Evolutionary conservation across 495 filamentous ascomycete genomes (phyloP).

Genomic region (Hypoxylon perforatum): DNA sequence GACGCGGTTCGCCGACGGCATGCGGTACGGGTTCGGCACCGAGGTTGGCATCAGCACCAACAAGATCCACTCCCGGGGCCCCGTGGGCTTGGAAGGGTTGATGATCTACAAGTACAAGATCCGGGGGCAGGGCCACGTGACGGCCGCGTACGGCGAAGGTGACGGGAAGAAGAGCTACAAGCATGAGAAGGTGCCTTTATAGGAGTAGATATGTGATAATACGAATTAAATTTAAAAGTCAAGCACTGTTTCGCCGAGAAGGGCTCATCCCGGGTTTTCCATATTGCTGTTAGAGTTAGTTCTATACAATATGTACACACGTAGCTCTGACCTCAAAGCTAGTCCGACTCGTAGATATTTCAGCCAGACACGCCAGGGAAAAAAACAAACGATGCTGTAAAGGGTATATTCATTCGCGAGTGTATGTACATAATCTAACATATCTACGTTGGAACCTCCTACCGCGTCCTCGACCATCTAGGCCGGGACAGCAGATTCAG

Average conservation of each 20-base stretch:
- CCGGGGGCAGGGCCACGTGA: conserved; percentile 80
- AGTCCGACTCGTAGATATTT: too few relatives aligned
- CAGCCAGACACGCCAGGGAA: too few relatives aligned
- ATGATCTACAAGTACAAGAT: conserved; percentile 98
- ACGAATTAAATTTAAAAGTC: too few relatives aligned
- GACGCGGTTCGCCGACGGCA: conserved; percentile 93
- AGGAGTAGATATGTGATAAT: neutral
- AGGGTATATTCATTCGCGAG: conserved; percentile 35
- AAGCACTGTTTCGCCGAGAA: too few relatives aligned
- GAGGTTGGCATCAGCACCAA: conserved; percentile 99
- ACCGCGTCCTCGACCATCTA: conserved; percentile 15
- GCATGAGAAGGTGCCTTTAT: conserved; percentile 69
- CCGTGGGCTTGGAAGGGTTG: conserved; percentile 92
- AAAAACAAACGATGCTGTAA: conserved; percentile 61
- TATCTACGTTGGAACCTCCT: conserved; percentile 23
- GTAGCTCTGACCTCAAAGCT: too few relatives aligned
- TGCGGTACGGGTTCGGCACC: conserved; percentile 96
- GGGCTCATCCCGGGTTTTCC: too few relatives aligned
- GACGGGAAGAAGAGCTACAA: conserved; percentile 74
- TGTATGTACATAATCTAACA: conserved; percentile 36
- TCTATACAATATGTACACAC: too few relatives aligned
- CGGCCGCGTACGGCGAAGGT: conserved; percentile 76
- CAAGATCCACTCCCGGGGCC: conserved; percentile 94
- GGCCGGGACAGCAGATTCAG: conserved; percentile 4
- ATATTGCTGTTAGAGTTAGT: too few relatives aligned